Percentiles rank a stretch among this genome's conserved stretches.
phyloP scores from a whole-genome alignment of 805 yeast species.

The Wickerhamiella azyma region DNA sequence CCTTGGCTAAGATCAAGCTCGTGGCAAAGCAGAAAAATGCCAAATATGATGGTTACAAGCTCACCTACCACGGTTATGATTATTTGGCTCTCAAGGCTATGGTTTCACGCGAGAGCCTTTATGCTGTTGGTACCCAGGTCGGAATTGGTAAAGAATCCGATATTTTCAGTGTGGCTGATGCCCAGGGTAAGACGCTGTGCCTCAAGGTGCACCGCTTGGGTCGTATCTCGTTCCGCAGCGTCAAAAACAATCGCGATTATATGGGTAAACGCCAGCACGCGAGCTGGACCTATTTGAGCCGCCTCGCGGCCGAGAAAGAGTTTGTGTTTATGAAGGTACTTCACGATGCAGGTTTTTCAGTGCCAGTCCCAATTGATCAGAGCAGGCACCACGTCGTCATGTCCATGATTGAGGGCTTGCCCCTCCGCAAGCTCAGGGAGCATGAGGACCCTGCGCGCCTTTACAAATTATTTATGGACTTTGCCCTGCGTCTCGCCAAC shows the following conservation, averaged over 20 bases:
- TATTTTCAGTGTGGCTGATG: conserved; percentile 68
- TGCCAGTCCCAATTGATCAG: conserved; percentile 79
- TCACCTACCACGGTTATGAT: conserved; percentile 84
- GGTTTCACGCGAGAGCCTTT: conserved; percentile 57
- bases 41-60: conserved; percentile 84
- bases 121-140: conserved; percentile 71
- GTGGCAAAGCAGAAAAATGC: conserved; percentile 75
- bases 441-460: conserved; percentile 57
- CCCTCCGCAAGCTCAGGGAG: conserved; percentile 69
- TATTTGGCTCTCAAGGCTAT: conserved; percentile 79
- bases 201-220: conserved; percentile 89
- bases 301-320: conserved; percentile 86
- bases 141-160: conserved; percentile 98
- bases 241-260: conserved; percentile 88
- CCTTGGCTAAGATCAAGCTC: conserved; percentile 73
- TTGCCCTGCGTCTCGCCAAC: conserved; percentile 69
- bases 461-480: conserved; percentile 76
- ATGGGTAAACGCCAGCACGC: conserved; percentile 55
- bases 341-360: conserved; percentile 60
- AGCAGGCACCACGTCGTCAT: conserved; percentile 86
- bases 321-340: conserved; percentile 74
- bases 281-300: conserved; percentile 85
- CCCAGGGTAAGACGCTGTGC: conserved; percentile 51
- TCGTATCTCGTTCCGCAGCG: conserved; percentile 82
- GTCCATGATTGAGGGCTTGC: conserved; percentile 82